phyloP scores from a whole-genome alignment of 805 yeast species.

The Kodamaea hsintzibuensis region DNA sequence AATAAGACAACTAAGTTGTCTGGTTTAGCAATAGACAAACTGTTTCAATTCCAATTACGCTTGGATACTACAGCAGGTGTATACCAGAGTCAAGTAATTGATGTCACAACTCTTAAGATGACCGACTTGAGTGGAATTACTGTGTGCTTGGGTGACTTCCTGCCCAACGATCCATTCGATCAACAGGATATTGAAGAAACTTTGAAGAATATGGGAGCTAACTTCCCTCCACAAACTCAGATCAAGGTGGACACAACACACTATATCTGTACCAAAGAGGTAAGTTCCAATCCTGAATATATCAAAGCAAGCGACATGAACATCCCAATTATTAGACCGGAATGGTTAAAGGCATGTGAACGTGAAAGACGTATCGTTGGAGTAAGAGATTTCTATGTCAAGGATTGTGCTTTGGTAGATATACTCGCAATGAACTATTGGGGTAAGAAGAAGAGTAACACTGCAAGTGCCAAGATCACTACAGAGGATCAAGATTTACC shows the following conservation, averaged over 20 bases:
- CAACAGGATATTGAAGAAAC: constrained; percentile 59
- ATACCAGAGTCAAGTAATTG: constrained; percentile 64
- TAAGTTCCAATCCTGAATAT: constrained; percentile 67
- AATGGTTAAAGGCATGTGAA: constrained; percentile 95
- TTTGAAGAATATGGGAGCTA: constrained; percentile 75
- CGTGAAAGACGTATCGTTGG: constrained; percentile 87
- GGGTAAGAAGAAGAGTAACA: constrained; percentile 17
- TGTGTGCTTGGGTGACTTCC: constrained; percentile 82
- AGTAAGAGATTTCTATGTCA: constrained; percentile 80
- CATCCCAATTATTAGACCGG: constrained; percentile 93
- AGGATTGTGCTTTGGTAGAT: constrained; percentile 49
- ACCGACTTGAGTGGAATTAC: constrained; percentile 92
- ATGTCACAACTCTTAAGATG: constrained; percentile 89
- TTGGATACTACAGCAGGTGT: constrained; percentile 91
- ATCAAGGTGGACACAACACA: constrained; percentile 94
- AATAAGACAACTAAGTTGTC: constrained; percentile 84
- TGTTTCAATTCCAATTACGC: constrained; percentile 75
- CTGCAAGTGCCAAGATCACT: constrained; percentile 6
- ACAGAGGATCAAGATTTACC: not conserved
- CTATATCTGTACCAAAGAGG: constrained; percentile 67
- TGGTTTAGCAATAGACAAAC: constrained; percentile 85
- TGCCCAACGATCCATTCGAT: constrained; percentile 48
- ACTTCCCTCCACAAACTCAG: constrained; percentile 61
- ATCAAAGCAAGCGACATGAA: constrained; percentile 79
- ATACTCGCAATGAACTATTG: constrained; percentile 44